Evolutionary conservation across 108 stramenopile species (phyloP).

Genomic region (Cyclotella distinguenda): DNA sequence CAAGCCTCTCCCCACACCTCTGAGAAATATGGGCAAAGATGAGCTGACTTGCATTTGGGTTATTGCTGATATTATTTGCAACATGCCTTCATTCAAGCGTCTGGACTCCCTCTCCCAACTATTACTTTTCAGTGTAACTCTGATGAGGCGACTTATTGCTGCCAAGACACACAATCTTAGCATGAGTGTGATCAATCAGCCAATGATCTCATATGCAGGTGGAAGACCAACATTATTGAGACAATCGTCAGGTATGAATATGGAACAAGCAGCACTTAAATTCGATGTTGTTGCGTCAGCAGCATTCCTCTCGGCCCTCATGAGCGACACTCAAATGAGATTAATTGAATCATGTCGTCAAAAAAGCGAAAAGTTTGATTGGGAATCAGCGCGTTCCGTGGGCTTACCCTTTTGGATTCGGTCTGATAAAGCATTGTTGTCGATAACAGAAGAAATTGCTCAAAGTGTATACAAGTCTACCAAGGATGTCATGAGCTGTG

Average conservation of each 20-base stretch:
- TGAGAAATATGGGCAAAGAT: slow-evolving; percentile 36
- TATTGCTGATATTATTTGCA: slow-evolving; percentile 53
- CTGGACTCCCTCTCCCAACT: slow-evolving; percentile 62
- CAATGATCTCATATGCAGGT: slow-evolving; percentile 13
- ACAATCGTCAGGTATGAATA: slow-evolving; percentile 14
- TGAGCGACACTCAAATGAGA: slow-evolving; percentile 60
- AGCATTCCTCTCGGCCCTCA: slow-evolving; percentile 68
- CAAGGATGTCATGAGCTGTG: slow-evolving; percentile 71
- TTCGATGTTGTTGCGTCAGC: slow-evolving; percentile 54
- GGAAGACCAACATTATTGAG: slow-evolving; percentile 36
- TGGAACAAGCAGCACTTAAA: slow-evolving; percentile 18
- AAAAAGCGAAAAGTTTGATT: slow-evolving; percentile 57
- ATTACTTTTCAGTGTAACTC: slow-evolving; percentile 41
- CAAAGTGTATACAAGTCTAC: slow-evolving; percentile 67
- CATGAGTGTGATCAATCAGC: slow-evolving; percentile 2
- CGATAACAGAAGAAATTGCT: slow-evolving; percentile 82
- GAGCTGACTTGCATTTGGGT: slow-evolving; percentile 66
- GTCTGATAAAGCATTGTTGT: slow-evolving; percentile 57
- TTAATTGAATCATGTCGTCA: slow-evolving; percentile 59
- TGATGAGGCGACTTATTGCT: slow-evolving; percentile 38
- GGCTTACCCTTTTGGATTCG: slow-evolving; percentile 85
- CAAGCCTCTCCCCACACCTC: slow-evolving; percentile 30
- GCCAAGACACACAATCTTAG: slow-evolving; percentile 5
- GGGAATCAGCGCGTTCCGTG: slow-evolving; percentile 59
- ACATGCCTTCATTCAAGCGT: slow-evolving; percentile 56